Evolutionary conservation across 192 early-diverging fungal genomes (phyloP), one percentile per base, ranked within the genome.

Genomic region (Backusella luteola): DNA sequence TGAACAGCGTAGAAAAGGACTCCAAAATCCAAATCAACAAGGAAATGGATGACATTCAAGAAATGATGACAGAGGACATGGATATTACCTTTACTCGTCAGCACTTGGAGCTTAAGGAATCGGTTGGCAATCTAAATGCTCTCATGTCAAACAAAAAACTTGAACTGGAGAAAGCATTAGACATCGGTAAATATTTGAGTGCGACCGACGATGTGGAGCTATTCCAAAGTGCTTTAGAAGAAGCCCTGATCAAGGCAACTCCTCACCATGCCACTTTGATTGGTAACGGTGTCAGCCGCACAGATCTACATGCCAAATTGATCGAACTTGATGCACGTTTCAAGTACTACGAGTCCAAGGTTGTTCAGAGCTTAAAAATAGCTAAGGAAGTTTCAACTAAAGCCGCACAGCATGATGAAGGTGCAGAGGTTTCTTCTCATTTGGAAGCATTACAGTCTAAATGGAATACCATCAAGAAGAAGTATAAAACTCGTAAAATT

Each of bases 261-360:
- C 73, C 73, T 8, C 67, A 79, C 38, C 66, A 59, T 19, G 73
- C 75, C 19, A 71, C 39, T 0, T 68, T 81, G 56, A 66, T 75
- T 41, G 66, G 66, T n/a, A 82, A 63, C 38, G 73, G n/a, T 7
- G 74, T 77, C 36, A 72, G 67, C 15, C 53, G 53, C 35, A 74
- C 80, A 36, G 85, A 86, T 38, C 69, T 86, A 8, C 75, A 86
- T 59, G 74, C 80, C 14, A 73, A 79, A 32, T 53, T 67, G 11
- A 84, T 84, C 71, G 85, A 86, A 67, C 49, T 86, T 0, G 81
- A 86, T n/a, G 79, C 83, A 0, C 73, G 79, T 26, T 84, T 78
- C 75, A 78, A 78, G 9, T 84, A 84, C 67, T 86, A 86, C 52
- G 66, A 78, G 19, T 17, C n/a, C 5, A 69, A 69, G 6, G 49